These are phyloP conservation scores for Stromatinia cepivora DNA, from an alignment of 2,329 filamentous ascomycete species.

Conservation along the genomic window DNA sequence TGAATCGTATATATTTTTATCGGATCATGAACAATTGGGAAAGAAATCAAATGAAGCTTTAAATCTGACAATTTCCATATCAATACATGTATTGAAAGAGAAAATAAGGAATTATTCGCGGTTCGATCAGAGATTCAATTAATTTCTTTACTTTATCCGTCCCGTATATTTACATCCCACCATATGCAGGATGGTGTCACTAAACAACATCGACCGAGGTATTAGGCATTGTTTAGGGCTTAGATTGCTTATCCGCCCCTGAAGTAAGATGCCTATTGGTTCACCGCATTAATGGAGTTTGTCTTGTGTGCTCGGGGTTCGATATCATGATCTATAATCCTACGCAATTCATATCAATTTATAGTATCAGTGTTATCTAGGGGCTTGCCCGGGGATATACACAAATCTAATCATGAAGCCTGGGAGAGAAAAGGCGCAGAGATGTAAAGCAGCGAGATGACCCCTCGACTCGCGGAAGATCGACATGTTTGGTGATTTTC, in stretches of 20 bases:
- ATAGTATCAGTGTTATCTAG: not conserved
- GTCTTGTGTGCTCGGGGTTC: not conserved
- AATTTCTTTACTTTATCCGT: not conserved
- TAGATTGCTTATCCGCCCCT: not conserved
- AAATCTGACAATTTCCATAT: not conserved
- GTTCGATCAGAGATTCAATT: not conserved
- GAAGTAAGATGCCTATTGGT: not conserved
- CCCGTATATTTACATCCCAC: not conserved
- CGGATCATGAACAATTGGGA: not conserved
- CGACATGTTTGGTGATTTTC: not conserved
- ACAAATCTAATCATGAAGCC: not conserved
- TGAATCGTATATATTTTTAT: not conserved
- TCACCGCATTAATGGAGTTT: not conserved
- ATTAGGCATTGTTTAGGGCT: not conserved
- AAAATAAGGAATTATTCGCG: not conserved
- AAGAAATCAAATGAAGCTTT: too few relatives aligned
- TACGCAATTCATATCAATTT: not conserved
- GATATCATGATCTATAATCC: not conserved
- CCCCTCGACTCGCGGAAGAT: not conserved
- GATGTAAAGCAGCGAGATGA: not conserved
- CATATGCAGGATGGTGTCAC: not conserved
- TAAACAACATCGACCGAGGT: not conserved
- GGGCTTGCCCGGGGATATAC: not conserved
- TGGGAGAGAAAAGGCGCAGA: not conserved
- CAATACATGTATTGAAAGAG: not conserved